Base-by-base conservation (phyloP, 305 asterid genomes). In the Fraxinus paxiana region DNA sequence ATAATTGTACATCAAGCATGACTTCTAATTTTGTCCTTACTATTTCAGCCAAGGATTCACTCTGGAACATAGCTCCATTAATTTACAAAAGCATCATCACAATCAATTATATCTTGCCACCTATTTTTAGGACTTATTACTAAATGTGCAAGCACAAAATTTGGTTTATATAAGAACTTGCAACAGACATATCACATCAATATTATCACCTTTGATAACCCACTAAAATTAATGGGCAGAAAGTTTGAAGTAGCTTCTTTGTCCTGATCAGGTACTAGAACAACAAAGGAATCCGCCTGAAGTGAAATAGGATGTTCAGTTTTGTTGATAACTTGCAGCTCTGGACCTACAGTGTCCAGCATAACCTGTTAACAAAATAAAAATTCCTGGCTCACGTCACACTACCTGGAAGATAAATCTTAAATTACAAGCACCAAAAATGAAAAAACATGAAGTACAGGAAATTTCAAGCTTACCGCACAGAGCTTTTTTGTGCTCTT, bases 311-410 rank as follows among this genome's bases (percentile, higher is more conserved):
- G 90, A 4, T 79, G 87, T 81, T 91, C 92, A 0, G 89, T 80
- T 79, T 87, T 91, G 91, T 91, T 92, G 78, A 92, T 92, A 35
- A 93, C 90, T 82, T 88, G 92, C 83, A 94, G 87, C 88, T 94
- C 98, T 2, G 98, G 97, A 78, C 98, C 98, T 46, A 82, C 90
- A 2, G 98, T 94, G 80, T 94, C 98, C 24, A 94, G 97, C 98
- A 94, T 92, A 76, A 94, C 93, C 98, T 94, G 88, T 56, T 78
- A 77, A 75, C 43, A 65, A 7, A 13, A n/a, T 15, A 7, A 69
- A 69, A 13, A 69, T 31, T 30, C 34, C 33, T 63, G 31, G 34
- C 71, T 63, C 71, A 9, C 22, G 13, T 69, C 74, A 69, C 10
- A 30, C 10, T 69, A 30, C 38, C 38, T 26, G 22, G 41, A 28